Evolutionary conservation across 2,329 filamentous ascomycete species (phyloP).

Genomic region (Pyrenochaeta sp.): DNA sequence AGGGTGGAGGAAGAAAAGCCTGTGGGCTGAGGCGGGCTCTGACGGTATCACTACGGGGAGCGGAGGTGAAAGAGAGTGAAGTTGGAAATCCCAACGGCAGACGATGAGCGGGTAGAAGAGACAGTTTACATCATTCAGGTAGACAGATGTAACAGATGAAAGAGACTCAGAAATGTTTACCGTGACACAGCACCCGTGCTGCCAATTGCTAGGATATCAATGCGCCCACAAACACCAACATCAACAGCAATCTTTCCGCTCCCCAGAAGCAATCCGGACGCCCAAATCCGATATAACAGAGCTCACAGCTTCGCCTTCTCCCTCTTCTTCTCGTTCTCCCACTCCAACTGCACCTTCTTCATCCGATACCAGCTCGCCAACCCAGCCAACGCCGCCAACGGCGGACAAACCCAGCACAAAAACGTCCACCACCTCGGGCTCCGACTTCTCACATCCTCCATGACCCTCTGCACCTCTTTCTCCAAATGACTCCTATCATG

Average conservation of each 20-base stretch:
- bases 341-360: slow-evolving; percentile 72
- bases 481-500: slow-evolving; percentile 74
- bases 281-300: background rate
- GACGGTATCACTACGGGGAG: slow-evolving; percentile 4
- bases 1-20: slow-evolving; percentile 3
- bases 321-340: slow-evolving; percentile 67
- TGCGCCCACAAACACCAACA: slow-evolving; percentile 16
- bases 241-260: slow-evolving; percentile 9
- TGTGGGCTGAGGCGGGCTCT: background rate
- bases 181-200: slow-evolving; percentile 14
- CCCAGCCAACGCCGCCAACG: slow-evolving; percentile 73
- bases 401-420: slow-evolving; percentile 73
- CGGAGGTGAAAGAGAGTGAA: slow-evolving; percentile 10
- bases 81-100: background rate
- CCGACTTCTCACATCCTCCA: slow-evolving; percentile 66
- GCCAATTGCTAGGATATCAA: slow-evolving; percentile 21
- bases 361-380: slow-evolving; percentile 79
- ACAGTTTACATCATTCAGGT: background rate
- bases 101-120: background rate
- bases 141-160: background rate
- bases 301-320: slow-evolving; percentile 67
- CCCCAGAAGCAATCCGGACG: slow-evolving; percentile 1
- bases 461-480: slow-evolving; percentile 70
- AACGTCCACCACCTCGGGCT: slow-evolving; percentile 89
- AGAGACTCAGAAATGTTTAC: slow-evolving; percentile 7